phyloP scores from a whole-genome alignment of 2,329 filamentous ascomycete genomes.

The Polychaeton citri region DNA sequence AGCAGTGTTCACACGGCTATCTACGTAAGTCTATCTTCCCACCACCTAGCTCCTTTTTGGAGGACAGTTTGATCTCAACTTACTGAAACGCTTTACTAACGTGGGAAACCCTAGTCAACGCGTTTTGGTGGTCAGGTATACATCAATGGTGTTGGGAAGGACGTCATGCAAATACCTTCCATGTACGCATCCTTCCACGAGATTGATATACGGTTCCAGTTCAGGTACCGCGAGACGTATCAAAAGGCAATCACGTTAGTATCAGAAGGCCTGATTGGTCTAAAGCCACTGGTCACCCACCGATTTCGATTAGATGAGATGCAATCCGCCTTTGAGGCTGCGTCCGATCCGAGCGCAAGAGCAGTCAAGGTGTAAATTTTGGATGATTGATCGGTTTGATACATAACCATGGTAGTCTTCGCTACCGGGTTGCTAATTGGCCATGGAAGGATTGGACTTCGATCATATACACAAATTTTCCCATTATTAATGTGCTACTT shows the following conservation, averaged over 20 bases:
- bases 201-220: conserved; percentile 28
- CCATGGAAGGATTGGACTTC: too few relatives aligned
- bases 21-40: conserved; percentile 19
- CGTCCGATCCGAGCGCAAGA: conserved; percentile 21
- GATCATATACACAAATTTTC: too few relatives aligned
- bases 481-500: too few relatives aligned
- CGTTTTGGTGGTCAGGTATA: conserved; percentile 25
- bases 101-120: conserved; percentile 10
- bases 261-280: conserved; percentile 23
- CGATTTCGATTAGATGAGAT: conserved; percentile 24
- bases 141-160: conserved; percentile 24
- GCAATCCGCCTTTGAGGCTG: conserved; percentile 24
- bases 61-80: neutral
- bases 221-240: conserved; percentile 27
- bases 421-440: too few relatives aligned
- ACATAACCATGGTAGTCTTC: too few relatives aligned
- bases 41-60: neutral
- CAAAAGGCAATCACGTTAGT: conserved; percentile 29
- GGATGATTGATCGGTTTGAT: too few relatives aligned
- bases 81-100: conserved; percentile 2
- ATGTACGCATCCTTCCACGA: conserved; percentile 25
- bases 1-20: conserved; percentile 18
- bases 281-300: conserved; percentile 27
- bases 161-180: conserved; percentile 25
- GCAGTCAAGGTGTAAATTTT: conserved; percentile 24